Base-by-base conservation (phyloP, 2,329 filamentous ascomycete species). In the Cytospora schulzeri region DNA sequence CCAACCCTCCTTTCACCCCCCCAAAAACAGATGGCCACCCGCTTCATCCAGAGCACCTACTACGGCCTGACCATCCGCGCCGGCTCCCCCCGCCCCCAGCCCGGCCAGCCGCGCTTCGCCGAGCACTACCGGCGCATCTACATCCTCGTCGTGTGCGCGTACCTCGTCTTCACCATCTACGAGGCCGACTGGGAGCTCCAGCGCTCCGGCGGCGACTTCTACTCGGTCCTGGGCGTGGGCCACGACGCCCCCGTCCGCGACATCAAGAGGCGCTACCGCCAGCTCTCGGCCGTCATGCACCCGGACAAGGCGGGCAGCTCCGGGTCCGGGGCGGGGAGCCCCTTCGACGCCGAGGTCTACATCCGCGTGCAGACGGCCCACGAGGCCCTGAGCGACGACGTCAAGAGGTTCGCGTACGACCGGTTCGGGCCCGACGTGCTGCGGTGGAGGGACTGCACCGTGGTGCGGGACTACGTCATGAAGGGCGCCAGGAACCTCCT, bases 151-250 rank as follows among this genome's bases (percentile, higher is more conserved):
- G 89, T 98, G 58, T 81, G 89, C 57, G 79, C 86, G 66, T 99
- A 98, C 79, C 91, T 98, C 45, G 78, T 90, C 69, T 97, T 97
- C 82, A 97, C 93, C 55, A 87, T 98, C 71, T 95, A 93, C 79
- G 94, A 98, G 79, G 90, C 92, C 72, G 91, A 96, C 82, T 88
- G 91, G 79, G 88, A 92, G 68, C 83, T 97, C 31, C 89, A 87
- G 68, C 80, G 83, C 53, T 80, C 83, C 1, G 88, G 51, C 62
- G 58, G 90, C 22, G 88, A 92, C 76, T 97, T 91, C 79, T 98
- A 97, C 79, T 81, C 85, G 55, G 85, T 90, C 68, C 85, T 99
- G 0, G 87, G 87, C 41, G 85, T 97, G 0, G 81, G 88, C 15
- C 82, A 89, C 45, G 76, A 84, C 63, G 90, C 91, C 14, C 83